These are phyloP conservation scores for Zygotorulaspora florentina DNA, from an alignment of 805 yeast species.

Conservation along the genomic window DNA sequence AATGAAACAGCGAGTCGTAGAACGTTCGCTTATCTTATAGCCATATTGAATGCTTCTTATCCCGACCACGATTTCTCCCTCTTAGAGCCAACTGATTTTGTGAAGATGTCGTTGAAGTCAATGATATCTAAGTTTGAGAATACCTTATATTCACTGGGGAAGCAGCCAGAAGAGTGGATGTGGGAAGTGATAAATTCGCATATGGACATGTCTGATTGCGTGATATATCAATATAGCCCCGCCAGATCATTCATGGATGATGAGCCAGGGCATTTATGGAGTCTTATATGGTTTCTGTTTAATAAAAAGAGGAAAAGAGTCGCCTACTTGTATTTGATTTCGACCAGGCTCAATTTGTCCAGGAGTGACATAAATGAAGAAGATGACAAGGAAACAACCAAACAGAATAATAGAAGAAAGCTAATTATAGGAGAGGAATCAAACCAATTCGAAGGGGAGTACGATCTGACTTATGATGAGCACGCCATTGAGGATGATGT, in stretches of 20 bases:
- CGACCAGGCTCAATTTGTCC: constrained; percentile 40
- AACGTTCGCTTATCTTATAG: constrained; percentile 85
- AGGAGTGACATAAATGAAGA: constrained; percentile 40
- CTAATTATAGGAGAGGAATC: constrained; percentile 38
- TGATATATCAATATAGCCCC: constrained; percentile 57
- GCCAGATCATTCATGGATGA: constrained; percentile 36
- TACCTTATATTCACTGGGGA: constrained; percentile 63
- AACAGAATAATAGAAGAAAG: constrained; percentile 22
- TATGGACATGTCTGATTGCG: constrained; percentile 58
- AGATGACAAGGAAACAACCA: constrained; percentile 26
- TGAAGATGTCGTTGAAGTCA: constrained; percentile 46
- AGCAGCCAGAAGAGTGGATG: constrained; percentile 57
- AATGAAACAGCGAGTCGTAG: constrained; percentile 81
- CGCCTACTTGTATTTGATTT: constrained; percentile 72
- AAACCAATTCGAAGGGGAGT: constrained; percentile 42
- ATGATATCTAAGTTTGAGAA: constrained; percentile 70
- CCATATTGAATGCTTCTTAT: constrained; percentile 84
- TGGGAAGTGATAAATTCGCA: constrained; percentile 87
- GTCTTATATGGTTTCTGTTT: constrained; percentile 81
- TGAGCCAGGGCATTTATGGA: constrained; percentile 42
- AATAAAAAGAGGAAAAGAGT: constrained; percentile 91
- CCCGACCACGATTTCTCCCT: constrained; percentile 95
- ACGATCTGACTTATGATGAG: constrained; percentile 44
- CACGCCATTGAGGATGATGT: constrained; percentile 37
- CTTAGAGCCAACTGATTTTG: constrained; percentile 73